Evolutionary conservation across 2,329 filamentous ascomycete genomes (phyloP).

Genomic region (Trichocomaceae sp.): DNA sequence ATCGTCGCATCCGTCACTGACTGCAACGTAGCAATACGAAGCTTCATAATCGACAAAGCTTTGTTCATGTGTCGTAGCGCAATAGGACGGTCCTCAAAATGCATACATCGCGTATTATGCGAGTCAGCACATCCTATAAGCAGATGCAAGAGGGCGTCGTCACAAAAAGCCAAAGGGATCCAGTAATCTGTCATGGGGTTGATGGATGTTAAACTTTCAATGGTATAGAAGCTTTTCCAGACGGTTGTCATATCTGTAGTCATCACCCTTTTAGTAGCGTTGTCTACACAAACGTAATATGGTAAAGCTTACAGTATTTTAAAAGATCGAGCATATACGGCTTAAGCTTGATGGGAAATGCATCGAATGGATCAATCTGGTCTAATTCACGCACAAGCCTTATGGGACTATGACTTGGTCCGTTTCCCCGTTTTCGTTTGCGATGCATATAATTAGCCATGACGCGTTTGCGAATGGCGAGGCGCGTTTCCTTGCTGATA

Average conservation of each 20-base stretch:
- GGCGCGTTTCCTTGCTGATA: slow-evolving; percentile 1
- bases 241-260: slow-evolving; percentile 7
- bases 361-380: slow-evolving; percentile 7
- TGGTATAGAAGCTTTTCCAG: slow-evolving; percentile 8
- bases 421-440: neutral
- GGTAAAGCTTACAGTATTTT: slow-evolving; percentile 1
- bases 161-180: slow-evolving; percentile 5
- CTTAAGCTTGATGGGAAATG: slow-evolving; percentile 5
- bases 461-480: slow-evolving; percentile 5
- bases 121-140: slow-evolving; percentile 9
- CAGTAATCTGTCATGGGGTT: slow-evolving; percentile 11
- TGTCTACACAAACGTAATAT: neutral
- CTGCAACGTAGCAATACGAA: neutral
- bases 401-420: too few relatives aligned
- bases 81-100: neutral
- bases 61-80: neutral
- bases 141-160: slow-evolving; percentile 4
- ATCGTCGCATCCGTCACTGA: slow-evolving; percentile 3
- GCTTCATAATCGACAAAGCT: slow-evolving; percentile 4
- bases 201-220: slow-evolving; percentile 2
- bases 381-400: neutral
- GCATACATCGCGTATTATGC: neutral
- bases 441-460: slow-evolving; percentile 7
- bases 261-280: neutral
- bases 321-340: slow-evolving; percentile 11